These are phyloP conservation scores for Ophiostoma populinum DNA, from an alignment of 2,329 filamentous ascomycete species.

Conservation along the genomic window DNA sequence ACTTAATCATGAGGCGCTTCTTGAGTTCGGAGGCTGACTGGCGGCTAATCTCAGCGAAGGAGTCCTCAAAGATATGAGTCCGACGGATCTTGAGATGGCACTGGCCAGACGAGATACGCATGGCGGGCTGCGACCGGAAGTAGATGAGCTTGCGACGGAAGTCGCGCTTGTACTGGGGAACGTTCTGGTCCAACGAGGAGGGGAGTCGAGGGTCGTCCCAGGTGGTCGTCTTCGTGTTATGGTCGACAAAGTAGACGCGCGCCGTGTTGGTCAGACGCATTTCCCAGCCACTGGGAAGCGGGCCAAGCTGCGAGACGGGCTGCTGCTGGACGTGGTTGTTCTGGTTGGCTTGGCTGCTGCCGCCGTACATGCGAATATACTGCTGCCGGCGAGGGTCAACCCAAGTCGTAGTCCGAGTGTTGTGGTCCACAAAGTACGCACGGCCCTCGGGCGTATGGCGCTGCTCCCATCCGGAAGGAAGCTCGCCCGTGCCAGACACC, in stretches of 20 bases:
- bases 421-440: constrained; percentile 96
- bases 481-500: constrained; percentile 85
- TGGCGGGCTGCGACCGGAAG: constrained; percentile 92
- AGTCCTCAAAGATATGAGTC: constrained; percentile 96
- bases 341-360: constrained; percentile 66
- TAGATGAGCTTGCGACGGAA: constrained; percentile 97
- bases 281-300: constrained; percentile 93
- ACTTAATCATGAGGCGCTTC: constrained; percentile 99
- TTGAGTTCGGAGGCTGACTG: constrained; percentile 92
- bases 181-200: constrained; percentile 92
- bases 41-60: constrained; percentile 94
- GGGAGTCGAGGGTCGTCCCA: constrained; percentile 96
- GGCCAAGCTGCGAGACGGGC: constrained; percentile 89
- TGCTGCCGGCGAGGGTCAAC: constrained; percentile 93
- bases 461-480: constrained; percentile 93
- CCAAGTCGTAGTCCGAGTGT: constrained; percentile 95
- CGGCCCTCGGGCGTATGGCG: constrained; percentile 87
- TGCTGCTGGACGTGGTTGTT: constrained; percentile 90
- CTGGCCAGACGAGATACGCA: constrained; percentile 88
- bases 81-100: constrained; percentile 96
- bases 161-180: constrained; percentile 98
- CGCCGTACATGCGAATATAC: constrained; percentile 88
- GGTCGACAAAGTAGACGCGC: constrained; percentile 95
- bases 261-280: constrained; percentile 98
- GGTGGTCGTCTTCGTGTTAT: constrained; percentile 98